These are phyloP conservation scores for Calonectria pteridis DNA, from an alignment of 2,329 filamentous ascomycete genomes.

Conservation along the genomic window DNA sequence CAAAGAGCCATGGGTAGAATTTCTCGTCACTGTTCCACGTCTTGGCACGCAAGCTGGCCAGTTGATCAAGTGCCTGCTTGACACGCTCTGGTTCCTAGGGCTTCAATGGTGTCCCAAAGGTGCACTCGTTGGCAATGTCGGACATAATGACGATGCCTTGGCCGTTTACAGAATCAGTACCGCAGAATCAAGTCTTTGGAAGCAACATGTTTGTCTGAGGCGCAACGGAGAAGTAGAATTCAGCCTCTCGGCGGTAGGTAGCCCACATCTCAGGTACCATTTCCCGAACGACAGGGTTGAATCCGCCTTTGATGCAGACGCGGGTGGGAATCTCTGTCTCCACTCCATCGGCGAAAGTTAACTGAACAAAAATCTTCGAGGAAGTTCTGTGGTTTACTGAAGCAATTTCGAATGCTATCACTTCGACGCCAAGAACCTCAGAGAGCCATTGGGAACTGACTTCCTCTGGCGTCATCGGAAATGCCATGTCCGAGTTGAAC, in stretches of 20 bases:
- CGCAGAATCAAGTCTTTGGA: conserved; percentile 22
- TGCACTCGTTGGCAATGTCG: conserved; percentile 13
- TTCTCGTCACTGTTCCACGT: conserved; percentile 23
- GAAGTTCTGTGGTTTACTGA: conserved; percentile 15
- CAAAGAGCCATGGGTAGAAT: conserved; percentile 22
- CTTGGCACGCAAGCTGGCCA: conserved; percentile 20
- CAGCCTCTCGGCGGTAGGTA: conserved; percentile 26
- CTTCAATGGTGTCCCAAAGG: conserved; percentile 22
- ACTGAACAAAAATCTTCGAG: conserved; percentile 22
- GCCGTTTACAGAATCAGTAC: conserved; percentile 23
- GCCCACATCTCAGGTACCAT: conserved; percentile 15
- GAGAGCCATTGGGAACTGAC: conserved; percentile 21
- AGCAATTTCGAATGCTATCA: conserved; percentile 2
- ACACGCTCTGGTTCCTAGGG: conserved; percentile 18
- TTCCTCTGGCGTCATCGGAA: conserved; percentile 21
- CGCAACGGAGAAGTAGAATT: conserved; percentile 22
- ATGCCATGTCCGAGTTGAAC: conserved; percentile 20
- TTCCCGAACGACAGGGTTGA: conserved; percentile 11
- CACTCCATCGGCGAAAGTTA: conserved; percentile 16
- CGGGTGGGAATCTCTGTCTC: conserved; percentile 19
- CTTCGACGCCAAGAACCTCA: conserved; percentile 6
- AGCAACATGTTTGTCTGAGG: conserved; percentile 20
- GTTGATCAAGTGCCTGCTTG: conserved; percentile 1
- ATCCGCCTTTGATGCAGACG: conserved; percentile 25
- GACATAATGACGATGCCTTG: conserved; percentile 27